These are phyloP conservation scores for Lachancea kluyveri DNA, from an alignment of 805 yeast genomes.

Conservation along the genomic window DNA sequence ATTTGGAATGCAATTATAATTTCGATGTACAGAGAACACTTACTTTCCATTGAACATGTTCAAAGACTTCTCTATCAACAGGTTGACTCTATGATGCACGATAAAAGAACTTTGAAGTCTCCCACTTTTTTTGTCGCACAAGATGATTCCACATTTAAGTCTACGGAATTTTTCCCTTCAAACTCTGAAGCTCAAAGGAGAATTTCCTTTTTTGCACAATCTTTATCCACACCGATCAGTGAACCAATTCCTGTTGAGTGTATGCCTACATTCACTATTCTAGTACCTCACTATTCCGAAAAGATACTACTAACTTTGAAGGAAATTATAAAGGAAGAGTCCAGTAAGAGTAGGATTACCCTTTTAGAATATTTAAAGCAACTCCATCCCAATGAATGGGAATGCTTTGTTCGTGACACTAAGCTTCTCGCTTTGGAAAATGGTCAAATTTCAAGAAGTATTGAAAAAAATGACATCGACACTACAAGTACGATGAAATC, in stretches of 20 bases:
- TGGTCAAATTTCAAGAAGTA: slow-evolving; percentile 30
- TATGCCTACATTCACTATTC: slow-evolving; percentile 79
- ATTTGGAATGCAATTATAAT: slow-evolving; percentile 83
- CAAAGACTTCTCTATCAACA: slow-evolving; percentile 58
- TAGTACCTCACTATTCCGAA: slow-evolving; percentile 84
- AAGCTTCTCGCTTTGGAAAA: slow-evolving; percentile 55
- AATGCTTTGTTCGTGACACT: slow-evolving; percentile 68
- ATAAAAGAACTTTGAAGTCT: slow-evolving; percentile 46
- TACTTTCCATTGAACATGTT: slow-evolving; percentile 67
- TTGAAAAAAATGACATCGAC: slow-evolving; percentile 5
- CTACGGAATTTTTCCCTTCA: slow-evolving; percentile 46
- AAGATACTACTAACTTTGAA: slow-evolving; percentile 69
- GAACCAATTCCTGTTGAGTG: slow-evolving; percentile 57
- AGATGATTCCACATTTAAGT: slow-evolving; percentile 64
- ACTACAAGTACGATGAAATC: slow-evolving; percentile 1
- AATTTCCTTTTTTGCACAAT: slow-evolving; percentile 84
- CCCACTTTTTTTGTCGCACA: slow-evolving; percentile 78
- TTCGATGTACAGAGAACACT: slow-evolving; percentile 76
- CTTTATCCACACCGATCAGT: slow-evolving; percentile 79
- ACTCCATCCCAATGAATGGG: slow-evolving; percentile 74
- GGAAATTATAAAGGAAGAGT: slow-evolving; percentile 71
- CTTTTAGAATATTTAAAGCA: slow-evolving; percentile 74
- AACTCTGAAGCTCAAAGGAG: slow-evolving; percentile 78
- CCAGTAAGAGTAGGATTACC: slow-evolving; percentile 53
- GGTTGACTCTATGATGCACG: slow-evolving; percentile 30